Percentiles rank a stretch among this genome's conserved stretches.
Conservation (phyloP, 495 filamentous ascomycete genomes). For the Cenococcum geophilum region DNA sequence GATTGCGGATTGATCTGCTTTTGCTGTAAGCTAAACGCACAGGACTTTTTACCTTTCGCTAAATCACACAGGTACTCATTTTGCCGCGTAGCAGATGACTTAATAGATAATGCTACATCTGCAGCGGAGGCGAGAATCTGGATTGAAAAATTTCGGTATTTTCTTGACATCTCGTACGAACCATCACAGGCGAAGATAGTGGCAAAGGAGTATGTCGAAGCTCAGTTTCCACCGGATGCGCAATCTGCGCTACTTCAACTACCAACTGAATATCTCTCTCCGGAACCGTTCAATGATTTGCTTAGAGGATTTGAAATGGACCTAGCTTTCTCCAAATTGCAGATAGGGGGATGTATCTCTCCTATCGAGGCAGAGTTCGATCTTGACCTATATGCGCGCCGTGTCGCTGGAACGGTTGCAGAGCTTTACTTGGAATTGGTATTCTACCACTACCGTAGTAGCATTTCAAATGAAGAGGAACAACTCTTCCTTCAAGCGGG, state of each 20-base stretch:
- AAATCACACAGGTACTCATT: conserved; percentile 54
- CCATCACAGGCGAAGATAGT: conserved; percentile 19
- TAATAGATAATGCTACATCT: conserved; percentile 54
- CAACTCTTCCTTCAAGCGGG: conserved; percentile 42
- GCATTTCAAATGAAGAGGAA: conserved; percentile 22
- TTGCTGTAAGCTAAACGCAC: conserved; percentile 41
- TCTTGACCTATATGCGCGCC: conserved; percentile 51
- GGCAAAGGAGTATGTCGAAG: conserved; percentile 35
- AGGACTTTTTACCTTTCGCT: background rate
- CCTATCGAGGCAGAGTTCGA: conserved; percentile 52
- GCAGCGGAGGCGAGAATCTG: conserved; percentile 43
- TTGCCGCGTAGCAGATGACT: conserved; percentile 63
- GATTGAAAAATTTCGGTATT: conserved; percentile 48
- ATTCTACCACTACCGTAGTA: conserved; percentile 45
- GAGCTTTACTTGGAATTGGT: conserved; percentile 58
- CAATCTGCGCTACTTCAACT: conserved; percentile 48
- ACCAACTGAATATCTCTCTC: conserved; percentile 48
- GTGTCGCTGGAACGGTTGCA: conserved; percentile 63
- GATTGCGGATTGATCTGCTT: conserved; percentile 59
- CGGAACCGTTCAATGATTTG: conserved; percentile 51
- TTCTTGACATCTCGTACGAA: conserved; percentile 44
- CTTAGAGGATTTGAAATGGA: conserved; percentile 59
- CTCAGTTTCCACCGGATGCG: conserved; percentile 45
- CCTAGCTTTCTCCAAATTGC: conserved; percentile 43
- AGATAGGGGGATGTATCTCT: conserved; percentile 20